Evolutionary conservation across 306 rosid genomes (phyloP).

Genomic region (Acacia crassicarpa): DNA sequence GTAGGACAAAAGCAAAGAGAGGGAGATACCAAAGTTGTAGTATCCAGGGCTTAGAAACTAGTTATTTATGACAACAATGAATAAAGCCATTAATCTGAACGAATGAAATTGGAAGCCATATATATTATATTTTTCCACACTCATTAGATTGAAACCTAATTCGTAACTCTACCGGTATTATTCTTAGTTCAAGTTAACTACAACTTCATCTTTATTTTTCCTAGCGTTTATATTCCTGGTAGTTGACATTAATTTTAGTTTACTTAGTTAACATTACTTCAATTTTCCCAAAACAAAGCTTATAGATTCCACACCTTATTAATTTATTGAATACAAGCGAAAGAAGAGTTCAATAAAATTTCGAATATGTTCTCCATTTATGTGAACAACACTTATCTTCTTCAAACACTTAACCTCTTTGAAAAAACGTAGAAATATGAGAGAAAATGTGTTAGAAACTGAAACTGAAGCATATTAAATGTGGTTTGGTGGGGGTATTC

Average conservation of each 20-base stretch:
- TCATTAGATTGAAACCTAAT: background rate
- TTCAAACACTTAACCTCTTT: too few relatives aligned
- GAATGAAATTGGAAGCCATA: background rate
- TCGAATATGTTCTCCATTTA: too few relatives aligned
- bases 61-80: background rate
- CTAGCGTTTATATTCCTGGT: background rate
- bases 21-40: background rate
- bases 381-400: too few relatives aligned
- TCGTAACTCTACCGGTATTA: background rate
- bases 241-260: background rate
- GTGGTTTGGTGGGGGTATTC: too few relatives aligned
- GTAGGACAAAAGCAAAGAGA: conserved; percentile 23
- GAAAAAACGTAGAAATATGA: too few relatives aligned
- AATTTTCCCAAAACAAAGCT: background rate
- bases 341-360: background rate
- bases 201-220: background rate
- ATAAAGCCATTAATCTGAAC: background rate
- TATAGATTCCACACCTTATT: background rate
- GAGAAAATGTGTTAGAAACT: too few relatives aligned
- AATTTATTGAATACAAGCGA: background rate
- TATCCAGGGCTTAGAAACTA: background rate
- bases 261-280: background rate
- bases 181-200: background rate
- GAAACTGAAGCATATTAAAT: too few relatives aligned
- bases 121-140: background rate